Evolutionary conservation across 352 stramenopile species (phyloP), one percentile per base, ranked within the genome.

Genomic region (Globisporangium heterothallicum): DNA sequence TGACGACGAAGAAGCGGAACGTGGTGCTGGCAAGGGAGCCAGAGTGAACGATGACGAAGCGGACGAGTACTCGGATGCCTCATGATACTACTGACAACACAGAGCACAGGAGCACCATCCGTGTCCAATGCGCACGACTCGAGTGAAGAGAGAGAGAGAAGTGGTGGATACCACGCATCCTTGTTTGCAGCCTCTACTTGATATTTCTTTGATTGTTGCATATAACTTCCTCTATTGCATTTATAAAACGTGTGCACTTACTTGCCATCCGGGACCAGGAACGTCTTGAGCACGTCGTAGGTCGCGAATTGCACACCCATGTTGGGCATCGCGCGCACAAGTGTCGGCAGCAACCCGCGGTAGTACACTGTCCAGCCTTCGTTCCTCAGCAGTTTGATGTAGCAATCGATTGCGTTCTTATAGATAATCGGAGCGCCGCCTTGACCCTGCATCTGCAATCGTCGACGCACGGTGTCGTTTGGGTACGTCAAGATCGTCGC

Each of bases 401-500:
- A 90, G 71, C 84, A 95, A 67, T 95, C 69, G 56, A 72, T 73
- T 1, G 78, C 78, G 55, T 83, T 85, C 42, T 50, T 66, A 69
- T 94, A 95, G 38, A 91, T 58, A 6, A 73, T 60, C 13, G 64
- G 49, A 4, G 57, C 49, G 30, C 84, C 84, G 18, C 77, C 77
- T 9, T 77, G 80, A 13, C 84, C 84, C 67, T 95, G 83, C 79
- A 91, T 93, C 68, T 95, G 86, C 63, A 95, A 69, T 16, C 84
- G 68, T 30, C 85, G 64, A 4, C 86, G 77, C 46, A 95, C 76
- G 16, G 86, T 95, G 63, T 95, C 86, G 64, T 92, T 92, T 41
- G 86, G 84, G 58, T 95, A 95, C 56, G 84, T 94, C 56, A 95
- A 68, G 45, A 92, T 72, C 35, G 86, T 92, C 22, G 86, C 86